A percentile compares a stretch with the other conserved stretches of the same genome.
phyloP scores from a whole-genome alignment of 768 basidiomycete species.

The Mycena latifolia region DNA sequence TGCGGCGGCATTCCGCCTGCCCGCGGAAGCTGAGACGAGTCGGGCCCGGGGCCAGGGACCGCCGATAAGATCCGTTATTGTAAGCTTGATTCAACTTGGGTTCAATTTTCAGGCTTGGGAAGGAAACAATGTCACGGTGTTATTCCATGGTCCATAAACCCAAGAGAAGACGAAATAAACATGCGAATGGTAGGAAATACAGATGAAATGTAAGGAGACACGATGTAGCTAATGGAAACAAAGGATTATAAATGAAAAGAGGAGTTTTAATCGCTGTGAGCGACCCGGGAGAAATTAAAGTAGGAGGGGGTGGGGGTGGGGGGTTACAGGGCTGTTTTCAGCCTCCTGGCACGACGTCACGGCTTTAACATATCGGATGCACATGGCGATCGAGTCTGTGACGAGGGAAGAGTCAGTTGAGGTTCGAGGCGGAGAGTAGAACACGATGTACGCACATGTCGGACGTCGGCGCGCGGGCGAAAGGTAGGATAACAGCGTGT shows the following conservation, averaged over 20 bases:
- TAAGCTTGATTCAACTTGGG: no score
- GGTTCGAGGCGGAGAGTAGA: background rate
- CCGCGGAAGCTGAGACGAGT: no score
- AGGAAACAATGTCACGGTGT: no score
- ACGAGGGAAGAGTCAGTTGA: constrained; percentile 12
- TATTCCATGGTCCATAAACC: constrained; percentile 22
- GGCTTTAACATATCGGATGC: constrained; percentile 39
- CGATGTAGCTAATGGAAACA: constrained; percentile 22
- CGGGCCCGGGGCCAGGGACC: no score
- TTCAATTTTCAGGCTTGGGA: no score
- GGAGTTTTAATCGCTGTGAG: constrained; percentile 15
- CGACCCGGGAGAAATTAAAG: constrained; percentile 5
- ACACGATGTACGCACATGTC: constrained; percentile 34
- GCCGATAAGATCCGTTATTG: no score
- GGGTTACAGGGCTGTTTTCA: constrained; percentile 19
- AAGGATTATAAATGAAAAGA: background rate
- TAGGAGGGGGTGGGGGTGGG: background rate
- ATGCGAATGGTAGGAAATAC: constrained; percentile 18
- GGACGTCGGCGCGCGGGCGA: constrained; percentile 34
- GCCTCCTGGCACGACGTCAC: constrained; percentile 27
- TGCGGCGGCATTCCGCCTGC: no score
- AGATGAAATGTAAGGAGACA: constrained; percentile 14
- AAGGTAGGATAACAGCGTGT: constrained; percentile 23
- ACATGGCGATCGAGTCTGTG: constrained; percentile 31
- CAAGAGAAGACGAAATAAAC: constrained; percentile 2